phyloP scores from a whole-genome alignment of 305 asterid species.

The Fraxinus platypoda region DNA sequence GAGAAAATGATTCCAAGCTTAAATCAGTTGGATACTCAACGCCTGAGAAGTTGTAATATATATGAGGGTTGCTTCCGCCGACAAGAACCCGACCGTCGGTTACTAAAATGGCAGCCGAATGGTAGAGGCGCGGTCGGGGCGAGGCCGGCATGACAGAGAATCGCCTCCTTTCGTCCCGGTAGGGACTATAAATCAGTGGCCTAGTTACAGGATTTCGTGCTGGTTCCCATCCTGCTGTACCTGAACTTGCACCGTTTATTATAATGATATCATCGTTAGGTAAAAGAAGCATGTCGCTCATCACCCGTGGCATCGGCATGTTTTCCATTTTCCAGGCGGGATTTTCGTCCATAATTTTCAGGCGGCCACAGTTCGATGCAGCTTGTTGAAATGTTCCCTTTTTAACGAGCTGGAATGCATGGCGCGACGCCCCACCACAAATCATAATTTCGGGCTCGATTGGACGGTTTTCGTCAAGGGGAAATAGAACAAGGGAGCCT shows the following conservation, averaged over 20 bases:
- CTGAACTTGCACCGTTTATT: constrained; percentile 57
- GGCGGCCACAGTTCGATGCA: constrained; percentile 48
- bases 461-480: constrained; percentile 39
- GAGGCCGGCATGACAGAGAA: constrained; percentile 39
- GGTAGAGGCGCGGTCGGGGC: constrained; percentile 52
- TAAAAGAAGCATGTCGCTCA: constrained; percentile 63
- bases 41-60: constrained; percentile 46
- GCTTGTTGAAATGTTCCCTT: constrained; percentile 37
- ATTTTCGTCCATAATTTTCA: constrained; percentile 29
- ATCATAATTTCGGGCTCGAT: constrained; percentile 46
- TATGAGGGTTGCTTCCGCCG: constrained; percentile 69
- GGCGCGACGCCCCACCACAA: constrained; percentile 58
- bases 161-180: neutral
- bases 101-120: constrained; percentile 51
- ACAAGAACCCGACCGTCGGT: constrained; percentile 54
- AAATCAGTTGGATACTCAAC: constrained; percentile 60
- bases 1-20: constrained; percentile 62
- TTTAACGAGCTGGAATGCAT: constrained; percentile 25
- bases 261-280: constrained; percentile 49
- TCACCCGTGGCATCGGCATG: constrained; percentile 63
- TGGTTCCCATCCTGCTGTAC: constrained; percentile 58
- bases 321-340: constrained; percentile 51
- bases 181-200: constrained; percentile 48
- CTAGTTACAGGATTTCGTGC: constrained; percentile 42
- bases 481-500: constrained; percentile 64